Evolutionary conservation across 2,329 filamentous ascomycete species (phyloP).

Genomic region (Dryadomyces quercivorus): DNA sequence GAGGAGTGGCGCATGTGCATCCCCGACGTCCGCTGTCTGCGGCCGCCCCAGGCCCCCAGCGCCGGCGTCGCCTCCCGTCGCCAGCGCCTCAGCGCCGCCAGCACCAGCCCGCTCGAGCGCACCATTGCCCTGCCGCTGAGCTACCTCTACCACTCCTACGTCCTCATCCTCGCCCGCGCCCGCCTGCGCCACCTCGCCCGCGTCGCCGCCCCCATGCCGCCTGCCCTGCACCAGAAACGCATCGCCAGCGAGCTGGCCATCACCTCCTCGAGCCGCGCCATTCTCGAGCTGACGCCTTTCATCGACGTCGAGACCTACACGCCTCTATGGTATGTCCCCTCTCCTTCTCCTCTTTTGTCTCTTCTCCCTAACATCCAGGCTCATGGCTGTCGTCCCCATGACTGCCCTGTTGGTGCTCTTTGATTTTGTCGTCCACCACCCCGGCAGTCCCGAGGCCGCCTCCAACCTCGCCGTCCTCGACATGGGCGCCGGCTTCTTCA

Average conservation of each 20-base stretch:
- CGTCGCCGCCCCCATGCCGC: not conserved
- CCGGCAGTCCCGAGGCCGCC: slow-evolving; percentile 19
- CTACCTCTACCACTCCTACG: slow-evolving; percentile 18
- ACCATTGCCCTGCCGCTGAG: slow-evolving; percentile 12
- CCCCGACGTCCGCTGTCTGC: slow-evolving; percentile 6
- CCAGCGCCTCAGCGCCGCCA: slow-evolving; percentile 3
- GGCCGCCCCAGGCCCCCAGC: not conserved
- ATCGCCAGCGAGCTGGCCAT: not conserved
- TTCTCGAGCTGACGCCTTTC: slow-evolving; percentile 17
- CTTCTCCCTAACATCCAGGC: slow-evolving; percentile 9
- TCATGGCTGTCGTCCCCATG: slow-evolving; percentile 23
- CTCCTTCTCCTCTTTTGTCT: not conserved
- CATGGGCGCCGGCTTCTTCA: slow-evolving; percentile 29
- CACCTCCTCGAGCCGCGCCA: slow-evolving; percentile 9
- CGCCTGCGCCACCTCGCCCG: slow-evolving; percentile 10
- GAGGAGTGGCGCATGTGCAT: slow-evolving; percentile 19
- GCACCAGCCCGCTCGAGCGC: slow-evolving; percentile 1
- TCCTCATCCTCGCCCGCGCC: slow-evolving; percentile 16
- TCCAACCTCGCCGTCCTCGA: slow-evolving; percentile 27
- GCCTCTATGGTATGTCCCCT: slow-evolving; percentile 15
- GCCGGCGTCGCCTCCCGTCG: slow-evolving; percentile 7
- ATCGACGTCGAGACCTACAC: slow-evolving; percentile 20
- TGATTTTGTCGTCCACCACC: slow-evolving; percentile 27
- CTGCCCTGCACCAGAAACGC: not conserved
- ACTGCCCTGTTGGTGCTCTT: slow-evolving; percentile 27